Percentiles rank a stretch among this genome's conserved stretches.
Evolutionary conservation across 805 yeast species (phyloP).

Genomic region (Starmera quercuum): DNA sequence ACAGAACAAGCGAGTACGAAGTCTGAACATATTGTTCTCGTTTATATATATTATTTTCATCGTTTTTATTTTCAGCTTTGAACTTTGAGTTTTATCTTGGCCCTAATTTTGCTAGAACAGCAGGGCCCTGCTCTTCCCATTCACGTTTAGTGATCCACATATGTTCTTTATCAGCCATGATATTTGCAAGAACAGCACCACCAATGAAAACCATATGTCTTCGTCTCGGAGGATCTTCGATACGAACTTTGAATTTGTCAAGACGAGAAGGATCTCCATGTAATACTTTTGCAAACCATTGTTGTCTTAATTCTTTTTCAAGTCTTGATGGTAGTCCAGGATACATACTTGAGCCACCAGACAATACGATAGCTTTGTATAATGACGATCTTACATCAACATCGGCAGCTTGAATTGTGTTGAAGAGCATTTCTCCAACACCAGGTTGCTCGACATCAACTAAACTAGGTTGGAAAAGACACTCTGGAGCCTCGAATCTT

Average conservation of each 20-base stretch:
- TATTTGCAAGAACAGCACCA: conserved; percentile 95
- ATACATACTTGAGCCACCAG: conserved; percentile 98
- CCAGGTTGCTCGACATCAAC: conserved; percentile 98
- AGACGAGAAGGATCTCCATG: conserved; percentile 82
- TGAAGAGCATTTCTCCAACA: conserved; percentile 85
- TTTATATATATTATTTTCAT: no score
- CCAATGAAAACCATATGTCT: conserved; percentile 98
- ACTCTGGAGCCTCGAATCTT: conserved; percentile 94
- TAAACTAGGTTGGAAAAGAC: conserved; percentile 90
- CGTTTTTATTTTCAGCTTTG: background rate
- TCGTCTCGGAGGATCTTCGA: conserved; percentile 98
- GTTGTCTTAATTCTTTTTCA: conserved; percentile 93
- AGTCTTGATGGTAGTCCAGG: conserved; percentile 95
- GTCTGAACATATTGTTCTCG: background rate
- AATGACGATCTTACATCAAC: conserved; percentile 86
- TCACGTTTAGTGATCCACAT: conserved; percentile 96
- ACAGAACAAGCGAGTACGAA: background rate
- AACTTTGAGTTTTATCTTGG: conserved; percentile 50
- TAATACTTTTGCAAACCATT: conserved; percentile 86
- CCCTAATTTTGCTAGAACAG: conserved; percentile 80
- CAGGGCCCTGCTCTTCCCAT: conserved; percentile 96
- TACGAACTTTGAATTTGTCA: conserved; percentile 88
- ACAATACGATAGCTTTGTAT: conserved; percentile 85
- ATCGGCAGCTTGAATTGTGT: conserved; percentile 91
- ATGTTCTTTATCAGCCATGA: conserved; percentile 97